Conservation (phyloP, 2,329 filamentous ascomycete genomes). For the Ophiocordyceps australis region DNA sequence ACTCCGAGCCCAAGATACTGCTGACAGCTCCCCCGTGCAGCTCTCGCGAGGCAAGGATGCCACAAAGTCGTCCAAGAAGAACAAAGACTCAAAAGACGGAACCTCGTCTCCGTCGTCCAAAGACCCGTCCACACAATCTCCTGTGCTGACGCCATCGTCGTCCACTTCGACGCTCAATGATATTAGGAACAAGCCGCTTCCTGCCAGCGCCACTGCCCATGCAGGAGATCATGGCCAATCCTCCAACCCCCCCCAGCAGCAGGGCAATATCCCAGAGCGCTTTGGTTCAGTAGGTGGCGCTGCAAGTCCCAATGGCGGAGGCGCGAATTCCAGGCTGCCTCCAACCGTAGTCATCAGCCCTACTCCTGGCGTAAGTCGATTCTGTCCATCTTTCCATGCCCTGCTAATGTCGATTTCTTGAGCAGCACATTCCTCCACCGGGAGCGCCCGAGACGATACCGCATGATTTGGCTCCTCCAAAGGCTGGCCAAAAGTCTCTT, state of each 20-base stretch:
- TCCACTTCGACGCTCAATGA: conserved; percentile 80
- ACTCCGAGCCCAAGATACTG: too few relatives aligned
- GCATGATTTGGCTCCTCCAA: conserved; percentile 85
- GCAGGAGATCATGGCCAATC: conserved; percentile 26
- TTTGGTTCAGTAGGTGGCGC: conserved; percentile 17
- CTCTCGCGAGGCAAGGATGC: conserved; percentile 80
- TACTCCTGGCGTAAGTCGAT: conserved; percentile 60
- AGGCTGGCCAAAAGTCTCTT: conserved; percentile 75
- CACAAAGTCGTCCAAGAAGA: conserved; percentile 68
- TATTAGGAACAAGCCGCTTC: conserved; percentile 63
- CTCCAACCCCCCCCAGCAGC: conserved; percentile 17
- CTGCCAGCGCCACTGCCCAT: conserved; percentile 30
- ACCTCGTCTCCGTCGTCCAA: conserved; percentile 58
- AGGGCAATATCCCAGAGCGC: conserved; percentile 18
- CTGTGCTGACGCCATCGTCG: conserved; percentile 62
- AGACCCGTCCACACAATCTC: conserved; percentile 38
- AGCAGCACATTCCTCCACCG: conserved; percentile 69
- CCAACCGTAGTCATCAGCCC: conserved; percentile 91
- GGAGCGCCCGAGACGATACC: conserved; percentile 96
- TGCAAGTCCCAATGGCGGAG: conserved; percentile 17
- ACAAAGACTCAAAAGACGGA: conserved; percentile 55
- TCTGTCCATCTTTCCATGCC: not conserved
- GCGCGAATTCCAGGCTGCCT: conserved; percentile 29
- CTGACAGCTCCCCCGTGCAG: conserved; percentile 25
- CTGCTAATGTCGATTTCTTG: not conserved